phyloP scores from a whole-genome alignment of 768 basidiomycete genomes.

The Coprinopsis marcescibilis region DNA sequence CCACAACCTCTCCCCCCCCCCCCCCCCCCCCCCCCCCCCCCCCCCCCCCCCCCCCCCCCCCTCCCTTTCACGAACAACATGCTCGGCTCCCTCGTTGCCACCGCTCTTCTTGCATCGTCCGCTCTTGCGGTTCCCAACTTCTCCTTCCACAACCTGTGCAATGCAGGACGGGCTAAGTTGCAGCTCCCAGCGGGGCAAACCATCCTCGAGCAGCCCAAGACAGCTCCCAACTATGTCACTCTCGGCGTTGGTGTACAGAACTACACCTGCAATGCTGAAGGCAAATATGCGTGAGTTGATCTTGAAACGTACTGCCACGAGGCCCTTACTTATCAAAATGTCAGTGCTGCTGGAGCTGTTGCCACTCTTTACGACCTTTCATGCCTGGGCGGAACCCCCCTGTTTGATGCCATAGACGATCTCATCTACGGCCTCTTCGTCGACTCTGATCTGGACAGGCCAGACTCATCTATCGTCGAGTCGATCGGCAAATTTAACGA shows the following conservation, averaged over 20 bases:
- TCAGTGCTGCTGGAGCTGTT: conserved; percentile 42
- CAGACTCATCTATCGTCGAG: not conserved
- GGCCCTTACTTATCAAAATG: not conserved
- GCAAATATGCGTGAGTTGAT: conserved; percentile 36
- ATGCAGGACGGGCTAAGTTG: conserved; percentile 22
- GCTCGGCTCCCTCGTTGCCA: no score
- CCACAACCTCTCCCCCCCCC: no score
- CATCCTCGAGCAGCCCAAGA: conserved; percentile 27
- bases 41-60: no score
- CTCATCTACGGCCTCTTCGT: conserved; percentile 1
- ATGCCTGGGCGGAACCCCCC: conserved; percentile 28
- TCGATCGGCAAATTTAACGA: conserved; percentile 6
- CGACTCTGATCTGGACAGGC: conserved; percentile 9
- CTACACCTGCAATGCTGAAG: conserved; percentile 43
- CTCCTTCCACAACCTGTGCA: conserved; percentile 20
- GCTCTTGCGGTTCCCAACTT: no score
- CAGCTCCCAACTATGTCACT: no score
- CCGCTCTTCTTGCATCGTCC: no score
- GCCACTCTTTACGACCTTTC: conserved; percentile 51
- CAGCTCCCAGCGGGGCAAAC: conserved; percentile 25
- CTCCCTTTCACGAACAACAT: no score
- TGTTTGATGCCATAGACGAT: conserved; percentile 28
- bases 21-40: no score
- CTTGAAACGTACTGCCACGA: not conserved
- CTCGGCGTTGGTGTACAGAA: conserved; percentile 50